These are phyloP conservation scores for Rhizopogon rudus DNA, from an alignment of 768 basidiomycete genomes.

Conservation along the genomic window DNA sequence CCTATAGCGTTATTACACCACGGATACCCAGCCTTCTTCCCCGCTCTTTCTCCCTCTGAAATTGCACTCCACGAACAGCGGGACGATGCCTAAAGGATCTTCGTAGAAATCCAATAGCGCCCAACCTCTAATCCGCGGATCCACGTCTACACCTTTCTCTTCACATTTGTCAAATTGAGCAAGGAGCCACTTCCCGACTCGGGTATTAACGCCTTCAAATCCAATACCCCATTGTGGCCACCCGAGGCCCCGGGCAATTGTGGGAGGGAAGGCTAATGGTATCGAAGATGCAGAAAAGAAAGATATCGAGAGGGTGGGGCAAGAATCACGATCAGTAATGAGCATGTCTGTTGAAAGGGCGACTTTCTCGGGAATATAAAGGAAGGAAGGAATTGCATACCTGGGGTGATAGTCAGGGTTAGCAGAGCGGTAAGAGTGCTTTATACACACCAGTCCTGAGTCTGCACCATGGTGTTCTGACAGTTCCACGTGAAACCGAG, in stretches of 20 bases:
- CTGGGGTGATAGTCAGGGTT: slow-evolving; percentile 29
- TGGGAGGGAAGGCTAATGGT: slow-evolving; percentile 74
- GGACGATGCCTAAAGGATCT: slow-evolving; percentile 52
- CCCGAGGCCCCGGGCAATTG: slow-evolving; percentile 78
- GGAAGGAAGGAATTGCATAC: slow-evolving; percentile 78
- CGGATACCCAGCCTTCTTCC: slow-evolving; percentile 37
- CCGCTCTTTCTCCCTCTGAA: slow-evolving; percentile 46
- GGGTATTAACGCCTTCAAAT: slow-evolving; percentile 80
- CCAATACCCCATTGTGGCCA: slow-evolving; percentile 76
- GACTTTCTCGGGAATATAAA: slow-evolving; percentile 82
- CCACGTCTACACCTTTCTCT: slow-evolving; percentile 1
- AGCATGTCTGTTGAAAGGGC: slow-evolving; percentile 51
- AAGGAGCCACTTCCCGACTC: slow-evolving; percentile 70
- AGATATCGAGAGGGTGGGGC: slow-evolving; percentile 61
- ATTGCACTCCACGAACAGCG: slow-evolving; percentile 75
- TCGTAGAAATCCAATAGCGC: slow-evolving; percentile 68
- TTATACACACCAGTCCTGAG: slow-evolving; percentile 74
- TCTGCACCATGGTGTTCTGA: slow-evolving; percentile 62
- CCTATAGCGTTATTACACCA: background rate
- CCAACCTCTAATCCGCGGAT: slow-evolving; percentile 66
- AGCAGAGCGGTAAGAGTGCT: background rate
- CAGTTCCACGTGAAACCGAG: slow-evolving; percentile 78
- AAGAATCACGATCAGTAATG: slow-evolving; percentile 30
- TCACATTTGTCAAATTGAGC: slow-evolving; percentile 33
- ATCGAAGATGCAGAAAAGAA: slow-evolving; percentile 80